Evolutionary conservation across 2,329 filamentous ascomycete genomes (phyloP), one percentile per base, ranked within the genome.

Genomic region (Sphaerulina vaccinii): DNA sequence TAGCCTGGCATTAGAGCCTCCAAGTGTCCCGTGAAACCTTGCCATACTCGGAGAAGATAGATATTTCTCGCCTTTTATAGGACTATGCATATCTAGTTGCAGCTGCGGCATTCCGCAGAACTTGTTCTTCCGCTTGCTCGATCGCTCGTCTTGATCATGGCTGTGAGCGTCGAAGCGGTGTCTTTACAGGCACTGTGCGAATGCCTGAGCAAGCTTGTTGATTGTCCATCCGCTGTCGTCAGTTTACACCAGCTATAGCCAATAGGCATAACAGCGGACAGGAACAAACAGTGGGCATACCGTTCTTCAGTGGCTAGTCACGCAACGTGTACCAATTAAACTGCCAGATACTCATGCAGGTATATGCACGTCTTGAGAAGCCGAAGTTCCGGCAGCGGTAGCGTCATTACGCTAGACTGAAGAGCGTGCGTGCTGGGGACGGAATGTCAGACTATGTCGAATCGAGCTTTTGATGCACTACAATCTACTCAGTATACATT

Each of bases 261-360:
- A n/a, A n/a, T n/a, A n/a, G n/a, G n/a, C n/a, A n/a, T n/a, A 8
- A 29, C 24, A 3, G 24, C 13, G 24, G 24, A 29, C 13, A 29
- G 24, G 2, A 29, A 9, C n/a, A n/a, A n/a, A n/a, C 24, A 27
- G 24, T 27, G 24, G 5, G 10, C 24, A 27, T 5, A 27, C 33
- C 6, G 16, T 36, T 5, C 16, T 36, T 36, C 33, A 5, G 13
- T 36, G 40, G 22, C 41, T 18, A 15, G 21, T 15, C 15, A 19
- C 27, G 45, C 45, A 48, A 48, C 45, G 45, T 48, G 45, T 48
- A 48, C 45, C 45, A 48, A 48, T 48, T 7, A 37, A 22, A 48
- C 19, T 5, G 45, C 45, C 24, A 21, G 35, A 10, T 39, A 5
- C 24, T 40, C 37, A 48, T 48, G 45, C 45, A 48, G 23, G 15